Evolutionary conservation across 2,329 filamentous ascomycete species (phyloP).

Genomic region (Exophiala spinifera): DNA sequence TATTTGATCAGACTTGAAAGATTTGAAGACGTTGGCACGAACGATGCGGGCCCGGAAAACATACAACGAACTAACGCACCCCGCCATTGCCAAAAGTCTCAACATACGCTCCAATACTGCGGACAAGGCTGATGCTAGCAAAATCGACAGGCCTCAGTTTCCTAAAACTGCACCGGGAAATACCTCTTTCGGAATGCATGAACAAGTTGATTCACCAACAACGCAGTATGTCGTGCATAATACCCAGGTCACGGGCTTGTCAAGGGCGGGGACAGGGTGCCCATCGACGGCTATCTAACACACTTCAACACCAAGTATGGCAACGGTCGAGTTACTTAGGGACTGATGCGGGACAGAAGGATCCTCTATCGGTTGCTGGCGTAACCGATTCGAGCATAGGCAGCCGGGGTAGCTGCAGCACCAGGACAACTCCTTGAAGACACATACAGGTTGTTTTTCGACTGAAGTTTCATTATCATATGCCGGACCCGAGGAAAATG

Average conservation of each 20-base stretch:
- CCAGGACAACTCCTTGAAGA: not conserved
- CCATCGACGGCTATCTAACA: constrained; percentile 4
- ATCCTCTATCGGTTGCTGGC: constrained; percentile 3
- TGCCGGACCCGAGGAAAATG: constrained; percentile 8
- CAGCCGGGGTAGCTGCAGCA: constrained; percentile 8
- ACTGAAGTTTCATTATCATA: not conserved
- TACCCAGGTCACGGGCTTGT: constrained; percentile 15
- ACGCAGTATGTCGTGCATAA: constrained; percentile 24
- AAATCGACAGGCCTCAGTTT: not conserved
- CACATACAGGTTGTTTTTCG: not conserved
- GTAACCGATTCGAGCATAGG: constrained; percentile 20
- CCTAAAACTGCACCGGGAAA: constrained; percentile 8
- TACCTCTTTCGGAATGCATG: constrained; percentile 17
- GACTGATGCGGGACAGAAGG: constrained; percentile 7
- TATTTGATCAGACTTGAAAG: constrained; percentile 27
- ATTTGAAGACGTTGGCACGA: not conserved
- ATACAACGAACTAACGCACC: not conserved
- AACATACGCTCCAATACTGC: not conserved
- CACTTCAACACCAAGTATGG: constrained; percentile 3
- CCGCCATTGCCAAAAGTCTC: not conserved
- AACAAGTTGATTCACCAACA: constrained; percentile 19
- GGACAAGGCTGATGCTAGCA: constrained; percentile 9
- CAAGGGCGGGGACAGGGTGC: constrained; percentile 2
- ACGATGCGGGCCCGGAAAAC: not conserved
- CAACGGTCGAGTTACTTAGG: constrained; percentile 4